These are phyloP conservation scores for Telfairia occidentalis DNA, from an alignment of 331 rosid genomes.

Conservation along the genomic window DNA sequence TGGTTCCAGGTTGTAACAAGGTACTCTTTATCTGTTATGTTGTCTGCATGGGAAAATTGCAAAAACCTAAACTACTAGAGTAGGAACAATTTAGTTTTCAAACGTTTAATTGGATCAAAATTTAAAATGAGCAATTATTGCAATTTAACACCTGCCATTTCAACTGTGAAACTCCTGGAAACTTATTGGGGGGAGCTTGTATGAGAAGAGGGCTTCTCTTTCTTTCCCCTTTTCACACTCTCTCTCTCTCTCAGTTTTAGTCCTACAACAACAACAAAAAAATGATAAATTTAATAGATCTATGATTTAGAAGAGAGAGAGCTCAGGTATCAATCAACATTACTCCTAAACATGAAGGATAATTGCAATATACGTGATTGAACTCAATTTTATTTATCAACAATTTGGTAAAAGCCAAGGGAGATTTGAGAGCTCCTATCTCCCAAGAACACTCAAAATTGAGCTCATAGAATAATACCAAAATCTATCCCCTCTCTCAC, in stretches of 20 bases:
- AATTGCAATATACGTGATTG: neutral
- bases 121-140: neutral
- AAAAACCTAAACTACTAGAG: neutral
- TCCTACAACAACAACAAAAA: too few species aligned
- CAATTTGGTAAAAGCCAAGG: too few species aligned
- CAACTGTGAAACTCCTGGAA: neutral
- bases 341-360: neutral
- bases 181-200: neutral
- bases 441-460: too few species aligned
- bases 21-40: slow-evolving; percentile 21
- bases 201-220: neutral
- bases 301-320: too few species aligned
- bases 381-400: too few species aligned
- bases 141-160: neutral
- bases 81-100: neutral
- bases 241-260: neutral
- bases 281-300: neutral
- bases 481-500: too few species aligned
- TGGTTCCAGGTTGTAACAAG: slow-evolving; percentile 96
- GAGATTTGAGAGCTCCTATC: too few species aligned
- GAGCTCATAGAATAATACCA: too few species aligned
- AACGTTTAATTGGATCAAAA: neutral
- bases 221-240: neutral
- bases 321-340: too few species aligned
- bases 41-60: neutral